Evolutionary conservation across 768 basidiomycete genomes (phyloP), one percentile per base, ranked within the genome.

Genomic region (Dacryopinax primogenitus): DNA sequence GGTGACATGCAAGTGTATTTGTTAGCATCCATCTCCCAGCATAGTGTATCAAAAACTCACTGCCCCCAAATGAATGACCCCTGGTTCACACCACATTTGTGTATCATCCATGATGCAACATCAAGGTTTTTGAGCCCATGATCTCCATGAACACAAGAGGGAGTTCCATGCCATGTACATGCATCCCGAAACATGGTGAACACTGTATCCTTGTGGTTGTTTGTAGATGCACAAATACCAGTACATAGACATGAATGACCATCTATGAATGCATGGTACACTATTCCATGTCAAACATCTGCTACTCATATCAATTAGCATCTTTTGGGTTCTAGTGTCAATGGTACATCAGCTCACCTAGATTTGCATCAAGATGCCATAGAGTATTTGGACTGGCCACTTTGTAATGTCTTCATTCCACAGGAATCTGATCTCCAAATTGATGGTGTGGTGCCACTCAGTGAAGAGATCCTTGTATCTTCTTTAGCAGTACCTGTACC

Each of bases 201-300:
- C 2, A 80, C 79, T 3, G 78, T 80, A 0, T 69, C 44, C 0
- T 71, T 76, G 1, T 68, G 62, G 62, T 81, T 82, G 67, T 81
- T 79, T 63, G 74, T 67, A 62, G 71, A 75, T 0, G 76, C 77
- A 7, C 64, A 63, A 4, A 80, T 68, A 0, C 70, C 78, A 16
- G 71, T 71, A 1, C 80, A 68, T 21, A 77, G 70, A 2, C 77
- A 69, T 7, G 76, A 76, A 62, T 75, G 74, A 0, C 80, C 78
- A 63, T 81, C 78, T 11, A 80, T 75, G 63, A 78, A 78, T 0
- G 74, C 74, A 68, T 79, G 79, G 1, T 1, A 79, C 75, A 44
- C 78, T 72, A 45, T 72, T 72, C 70, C 71, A 79, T 47, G 79
- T 78, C 13, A 77, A 72, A 3, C 72, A 76, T 76, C 33, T 23